Conservation (phyloP, 139 green algal genomes). For the Chlamydomonas sp. region DNA sequence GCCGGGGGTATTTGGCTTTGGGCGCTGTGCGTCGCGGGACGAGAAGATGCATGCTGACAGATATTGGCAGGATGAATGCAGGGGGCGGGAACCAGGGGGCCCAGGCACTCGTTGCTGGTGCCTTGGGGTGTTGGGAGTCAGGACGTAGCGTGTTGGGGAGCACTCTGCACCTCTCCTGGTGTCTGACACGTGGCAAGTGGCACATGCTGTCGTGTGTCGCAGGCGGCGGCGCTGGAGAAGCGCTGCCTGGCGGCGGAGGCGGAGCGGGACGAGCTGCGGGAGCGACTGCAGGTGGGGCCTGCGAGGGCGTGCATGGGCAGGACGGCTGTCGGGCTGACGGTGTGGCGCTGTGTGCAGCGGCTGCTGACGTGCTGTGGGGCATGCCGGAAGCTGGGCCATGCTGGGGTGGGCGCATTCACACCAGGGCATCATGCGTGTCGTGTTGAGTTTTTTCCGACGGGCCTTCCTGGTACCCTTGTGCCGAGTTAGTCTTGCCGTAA, state of each 20-base stretch:
- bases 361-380: too few species aligned
- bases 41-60: neutral
- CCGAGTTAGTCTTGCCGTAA: too few species aligned
- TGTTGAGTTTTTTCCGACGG: too few species aligned
- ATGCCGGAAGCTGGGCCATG: too few species aligned
- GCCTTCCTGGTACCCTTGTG: too few species aligned
- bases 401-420: too few species aligned
- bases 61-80: neutral
- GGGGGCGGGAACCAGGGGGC: too few species aligned
- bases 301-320: neutral
- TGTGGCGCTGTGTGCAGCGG: neutral
- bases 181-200: neutral
- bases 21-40: neutral
- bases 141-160: neutral
- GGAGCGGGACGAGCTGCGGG: conserved; percentile 22
- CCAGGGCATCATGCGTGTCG: too few species aligned
- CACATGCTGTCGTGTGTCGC: neutral
- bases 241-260: neutral
- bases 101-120: neutral
- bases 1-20: neutral
- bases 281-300: conserved; percentile 20
- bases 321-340: neutral
- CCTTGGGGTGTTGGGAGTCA: neutral
- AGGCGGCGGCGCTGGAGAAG: conserved; percentile 6
- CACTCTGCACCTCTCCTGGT: neutral